A percentile compares a stretch with the other conserved stretches of the same genome.
These are phyloP conservation scores for Aspergillus sp. DNA, from an alignment of 2,329 filamentous ascomycete species.

Conservation along the genomic window DNA sequence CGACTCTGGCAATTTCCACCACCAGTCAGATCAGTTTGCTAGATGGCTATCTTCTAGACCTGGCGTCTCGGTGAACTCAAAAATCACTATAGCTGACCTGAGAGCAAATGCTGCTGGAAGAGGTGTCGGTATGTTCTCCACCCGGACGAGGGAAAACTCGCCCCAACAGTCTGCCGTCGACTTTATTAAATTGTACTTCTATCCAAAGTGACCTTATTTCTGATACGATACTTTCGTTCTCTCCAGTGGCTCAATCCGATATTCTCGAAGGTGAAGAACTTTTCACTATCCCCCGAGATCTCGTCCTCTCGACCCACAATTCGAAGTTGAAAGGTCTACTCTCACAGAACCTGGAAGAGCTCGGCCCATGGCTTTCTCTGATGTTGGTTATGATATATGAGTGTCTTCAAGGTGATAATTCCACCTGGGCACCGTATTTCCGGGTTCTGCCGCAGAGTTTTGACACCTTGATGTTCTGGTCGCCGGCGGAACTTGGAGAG, in stretches of 20 bases:
- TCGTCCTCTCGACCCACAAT: conserved; percentile 71
- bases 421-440: conserved; percentile 77
- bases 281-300: conserved; percentile 73
- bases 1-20: conserved; percentile 42
- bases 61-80: conserved; percentile 57
- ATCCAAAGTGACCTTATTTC: conserved; percentile 15
- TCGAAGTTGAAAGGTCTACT: conserved; percentile 64
- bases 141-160: conserved; percentile 21
- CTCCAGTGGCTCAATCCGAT: conserved; percentile 66
- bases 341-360: conserved; percentile 52
- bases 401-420: conserved; percentile 57
- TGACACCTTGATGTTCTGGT: conserved; percentile 91
- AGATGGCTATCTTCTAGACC: conserved; percentile 55
- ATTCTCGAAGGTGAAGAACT: conserved; percentile 74
- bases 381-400: conserved; percentile 85
- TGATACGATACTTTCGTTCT: conserved; percentile 19
- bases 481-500: conserved; percentile 64
- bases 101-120: conserved; percentile 57
- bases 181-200: neutral
- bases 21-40: conserved; percentile 53
- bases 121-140: conserved; percentile 59
- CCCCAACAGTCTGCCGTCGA: conserved; percentile 15
- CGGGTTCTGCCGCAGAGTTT: conserved; percentile 70
- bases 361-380: conserved; percentile 56
- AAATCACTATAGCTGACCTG: conserved; percentile 60